These are phyloP conservation scores for Entophlyctis helioformis DNA, from an alignment of 192 early-diverging fungal genomes.

Conservation along the genomic window DNA sequence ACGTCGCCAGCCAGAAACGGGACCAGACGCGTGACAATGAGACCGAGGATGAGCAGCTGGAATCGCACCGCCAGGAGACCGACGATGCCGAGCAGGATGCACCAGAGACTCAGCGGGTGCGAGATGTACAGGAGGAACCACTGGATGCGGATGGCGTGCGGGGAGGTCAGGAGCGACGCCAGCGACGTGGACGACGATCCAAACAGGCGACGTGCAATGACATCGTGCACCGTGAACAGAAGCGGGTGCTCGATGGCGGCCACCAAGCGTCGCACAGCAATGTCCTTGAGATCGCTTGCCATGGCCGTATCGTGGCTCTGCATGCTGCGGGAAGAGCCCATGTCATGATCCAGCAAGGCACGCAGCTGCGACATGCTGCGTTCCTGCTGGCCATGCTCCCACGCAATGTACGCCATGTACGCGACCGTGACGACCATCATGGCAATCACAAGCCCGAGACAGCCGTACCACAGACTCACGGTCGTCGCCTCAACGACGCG, in stretches of 20 bases:
- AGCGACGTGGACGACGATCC: background rate
- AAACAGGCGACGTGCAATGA: constrained; percentile 1
- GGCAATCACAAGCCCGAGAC: background rate
- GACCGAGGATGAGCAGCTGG: constrained; percentile 4
- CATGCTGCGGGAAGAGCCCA: background rate
- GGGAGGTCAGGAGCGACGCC: too few relatives aligned
- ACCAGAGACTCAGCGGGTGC: constrained; percentile 8
- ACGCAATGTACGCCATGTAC: background rate
- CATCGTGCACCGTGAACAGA: background rate
- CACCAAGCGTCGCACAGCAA: background rate
- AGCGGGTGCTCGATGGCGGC: constrained; percentile 6
- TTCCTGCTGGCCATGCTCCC: constrained; percentile 5
- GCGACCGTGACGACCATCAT: background rate
- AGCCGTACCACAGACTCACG: background rate
- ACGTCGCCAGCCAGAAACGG: background rate
- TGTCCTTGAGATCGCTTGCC: background rate
- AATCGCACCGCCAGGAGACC: constrained; percentile 5
- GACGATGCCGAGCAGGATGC: constrained; percentile 3
- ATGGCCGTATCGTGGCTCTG: background rate
- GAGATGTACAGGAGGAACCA: constrained; percentile 14
- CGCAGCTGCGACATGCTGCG: background rate
- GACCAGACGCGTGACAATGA: too few relatives aligned
- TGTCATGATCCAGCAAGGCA: background rate
- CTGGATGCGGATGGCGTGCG: constrained; percentile 5
- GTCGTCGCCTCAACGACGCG: constrained; percentile 3